Base-by-base conservation (phyloP, 768 basidiomycete genomes). In the Lactifluus volemus region DNA sequence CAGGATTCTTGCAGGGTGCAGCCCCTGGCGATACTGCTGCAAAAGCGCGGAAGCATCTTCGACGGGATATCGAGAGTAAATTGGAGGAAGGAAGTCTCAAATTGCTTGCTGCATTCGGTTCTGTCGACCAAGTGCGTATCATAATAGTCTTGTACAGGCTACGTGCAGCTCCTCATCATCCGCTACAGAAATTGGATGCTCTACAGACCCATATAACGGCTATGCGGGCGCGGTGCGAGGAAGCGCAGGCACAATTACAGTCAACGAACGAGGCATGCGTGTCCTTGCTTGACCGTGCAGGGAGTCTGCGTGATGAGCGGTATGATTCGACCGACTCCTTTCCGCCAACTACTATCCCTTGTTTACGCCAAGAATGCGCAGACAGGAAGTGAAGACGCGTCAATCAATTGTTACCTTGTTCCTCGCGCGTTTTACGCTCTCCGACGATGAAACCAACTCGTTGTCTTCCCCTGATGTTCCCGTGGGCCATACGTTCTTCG, bases 71-170 rank as follows among this genome's bases (percentile, higher is more conserved):
- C 71, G 94, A 98, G 70, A 78, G 75, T 52, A 88, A 84, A 70
- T 78, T 98, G 49, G 84, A 88, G 0, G 83, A 88, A 55, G 91
- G 91, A 5, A 94, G 92, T 65, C 79, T 80, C 49, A 82, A 83
- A 64, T 97, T 99, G 71, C 71, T 98, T 58, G 79, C 81, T 30
- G 92, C 89, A 0, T 88, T 98, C 64, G 84, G 84, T 21, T 86
- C 93, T 66, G 92, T 98, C 39, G 90, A 98, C 75, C 80, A 90
- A 75, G 96, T 96, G 71, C 66, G 90, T 81, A 41, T 58, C 34
- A 48, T 17, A 8, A 6, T 15, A 36, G 45, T 38, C n/a, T 55
- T 32, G 14, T 19, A 10, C 2, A 44, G 5, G n/a, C 47, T 19
- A 11, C 17, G 15, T 2, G 25, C 42, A 44, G 49, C 51, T 60